These are phyloP conservation scores for Eutypa lata DNA, from an alignment of 2,329 filamentous ascomycete genomes.

Conservation along the genomic window DNA sequence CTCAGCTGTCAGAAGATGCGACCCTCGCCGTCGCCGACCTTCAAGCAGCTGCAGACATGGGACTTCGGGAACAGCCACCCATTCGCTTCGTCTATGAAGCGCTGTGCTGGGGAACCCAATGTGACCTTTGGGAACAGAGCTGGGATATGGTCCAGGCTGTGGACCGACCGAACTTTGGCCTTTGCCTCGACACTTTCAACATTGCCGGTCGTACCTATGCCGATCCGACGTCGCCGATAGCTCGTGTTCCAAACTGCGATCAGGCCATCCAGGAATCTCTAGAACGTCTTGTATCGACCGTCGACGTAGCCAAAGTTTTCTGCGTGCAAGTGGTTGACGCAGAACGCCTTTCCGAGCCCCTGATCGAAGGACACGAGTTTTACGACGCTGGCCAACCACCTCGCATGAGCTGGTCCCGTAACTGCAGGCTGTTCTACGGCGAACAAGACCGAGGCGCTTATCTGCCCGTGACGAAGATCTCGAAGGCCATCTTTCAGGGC, in stretches of 20 bases:
- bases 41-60: slow-evolving; percentile 64
- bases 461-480: slow-evolving; percentile 61
- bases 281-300: slow-evolving; percentile 45
- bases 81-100: slow-evolving; percentile 73
- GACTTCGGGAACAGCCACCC: slow-evolving; percentile 49
- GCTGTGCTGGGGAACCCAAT: slow-evolving; percentile 67
- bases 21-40: slow-evolving; percentile 61
- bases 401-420: slow-evolving; percentile 76
- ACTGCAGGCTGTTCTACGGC: slow-evolving; percentile 69
- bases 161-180: slow-evolving; percentile 67
- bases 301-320: slow-evolving; percentile 66
- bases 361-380: slow-evolving; percentile 55
- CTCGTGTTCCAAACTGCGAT: slow-evolving; percentile 54
- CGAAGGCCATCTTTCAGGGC: slow-evolving; percentile 58
- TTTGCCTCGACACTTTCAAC: slow-evolving; percentile 78
- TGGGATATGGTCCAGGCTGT: slow-evolving; percentile 67
- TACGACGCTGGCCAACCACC: slow-evolving; percentile 55
- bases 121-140: slow-evolving; percentile 68
- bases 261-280: slow-evolving; percentile 53
- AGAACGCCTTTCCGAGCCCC: slow-evolving; percentile 56
- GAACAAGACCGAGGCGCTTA: slow-evolving; percentile 63
- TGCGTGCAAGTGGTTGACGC: slow-evolving; percentile 77
- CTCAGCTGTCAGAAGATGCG: slow-evolving; percentile 42
- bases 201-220: slow-evolving; percentile 70
- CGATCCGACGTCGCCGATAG: slow-evolving; percentile 55